Evolutionary conservation across 805 yeast genomes (phyloP).

Genomic region (Saccharomycopsis oosterbeekiorum): DNA sequence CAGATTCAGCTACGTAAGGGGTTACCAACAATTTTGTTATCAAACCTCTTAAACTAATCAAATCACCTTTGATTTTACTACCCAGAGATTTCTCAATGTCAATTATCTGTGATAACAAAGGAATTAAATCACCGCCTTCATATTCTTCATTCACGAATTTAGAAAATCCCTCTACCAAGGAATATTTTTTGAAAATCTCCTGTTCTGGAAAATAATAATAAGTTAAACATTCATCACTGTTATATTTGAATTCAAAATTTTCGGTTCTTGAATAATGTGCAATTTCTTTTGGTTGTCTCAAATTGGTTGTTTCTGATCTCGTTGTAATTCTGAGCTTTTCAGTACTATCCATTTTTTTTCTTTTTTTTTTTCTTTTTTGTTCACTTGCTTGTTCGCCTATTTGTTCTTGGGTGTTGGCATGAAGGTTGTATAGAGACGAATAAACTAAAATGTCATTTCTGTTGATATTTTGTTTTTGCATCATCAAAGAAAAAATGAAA

Average conservation of each 20-base stretch:
- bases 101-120: constrained; percentile 44
- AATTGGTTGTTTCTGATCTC: constrained; percentile 53
- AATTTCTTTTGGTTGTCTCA: constrained; percentile 81
- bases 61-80: constrained; percentile 45
- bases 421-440: neutral
- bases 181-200: constrained; percentile 49
- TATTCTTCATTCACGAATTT: constrained; percentile 50
- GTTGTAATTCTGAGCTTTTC: constrained; percentile 17
- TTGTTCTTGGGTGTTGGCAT: neutral
- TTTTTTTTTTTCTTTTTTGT: too few species aligned
- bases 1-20: constrained; percentile 49
- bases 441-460: neutral
- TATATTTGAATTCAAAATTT: constrained; percentile 39
- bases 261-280: constrained; percentile 52
- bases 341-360: neutral
- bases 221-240: constrained; percentile 46
- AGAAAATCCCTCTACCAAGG: constrained; percentile 55
- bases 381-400: neutral
- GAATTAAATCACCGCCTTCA: constrained; percentile 45
- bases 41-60: constrained; percentile 79
- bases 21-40: constrained; percentile 64
- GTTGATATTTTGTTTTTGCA: too few species aligned
- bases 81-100: constrained; percentile 38
- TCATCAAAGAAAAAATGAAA: too few species aligned
- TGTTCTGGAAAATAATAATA: constrained; percentile 78